Evolutionary conservation across 225 moss, liverwort and hornwort genomes (phyloP).

Genomic region (Physcomitrium patens): DNA sequence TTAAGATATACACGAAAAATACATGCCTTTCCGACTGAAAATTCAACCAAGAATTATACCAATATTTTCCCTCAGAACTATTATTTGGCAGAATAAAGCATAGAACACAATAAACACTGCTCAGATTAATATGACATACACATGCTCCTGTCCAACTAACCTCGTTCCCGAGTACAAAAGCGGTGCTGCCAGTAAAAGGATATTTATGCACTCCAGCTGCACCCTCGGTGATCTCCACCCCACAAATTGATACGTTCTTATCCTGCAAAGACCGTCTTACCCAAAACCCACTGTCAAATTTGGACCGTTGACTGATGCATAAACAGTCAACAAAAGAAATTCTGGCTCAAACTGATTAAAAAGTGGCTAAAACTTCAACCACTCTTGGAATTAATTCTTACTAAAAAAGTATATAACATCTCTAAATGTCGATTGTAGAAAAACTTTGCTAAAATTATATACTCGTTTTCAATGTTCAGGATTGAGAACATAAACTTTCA

Average conservation of each 20-base stretch:
- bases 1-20: neutral
- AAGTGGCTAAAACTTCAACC: neutral
- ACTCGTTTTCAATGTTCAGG: neutral
- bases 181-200: constrained; percentile 87
- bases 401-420: neutral
- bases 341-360: constrained; percentile 3
- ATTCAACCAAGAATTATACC: neutral
- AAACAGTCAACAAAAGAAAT: neutral
- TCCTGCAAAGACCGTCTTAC: constrained; percentile 53
- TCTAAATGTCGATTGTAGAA: neutral
- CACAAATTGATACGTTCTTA: constrained; percentile 86
- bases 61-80: neutral
- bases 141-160: constrained; percentile 42
- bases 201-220: constrained; percentile 79
- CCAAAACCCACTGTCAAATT: constrained; percentile 38
- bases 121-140: constrained; percentile 1
- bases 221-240: constrained; percentile 89
- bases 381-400: neutral
- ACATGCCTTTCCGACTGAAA: constrained; percentile 8
- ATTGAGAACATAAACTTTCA: neutral
- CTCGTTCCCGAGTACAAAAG: constrained; percentile 97
- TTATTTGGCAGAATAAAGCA: constrained; percentile 3
- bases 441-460: constrained; percentile 9
- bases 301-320: constrained; percentile 12
- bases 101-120: constrained; percentile 17